Evolutionary conservation across 208 protist species (phyloP).

Genomic region (Lotmaria passim): DNA sequence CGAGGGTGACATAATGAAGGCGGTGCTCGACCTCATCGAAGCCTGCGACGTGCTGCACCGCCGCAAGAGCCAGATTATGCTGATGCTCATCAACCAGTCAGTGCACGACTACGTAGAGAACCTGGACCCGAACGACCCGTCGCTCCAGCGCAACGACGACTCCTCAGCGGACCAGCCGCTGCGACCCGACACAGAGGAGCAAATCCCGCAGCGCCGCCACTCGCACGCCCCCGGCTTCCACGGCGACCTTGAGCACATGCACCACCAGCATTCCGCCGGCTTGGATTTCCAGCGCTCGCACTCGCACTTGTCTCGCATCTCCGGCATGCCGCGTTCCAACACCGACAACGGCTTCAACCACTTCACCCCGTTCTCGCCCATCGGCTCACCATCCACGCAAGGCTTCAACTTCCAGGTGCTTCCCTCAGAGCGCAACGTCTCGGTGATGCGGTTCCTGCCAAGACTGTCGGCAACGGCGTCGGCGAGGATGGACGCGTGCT

Average conservation of each 20-base stretch:
- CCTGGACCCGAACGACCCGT: constrained; percentile 7
- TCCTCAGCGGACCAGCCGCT: constrained; percentile 6
- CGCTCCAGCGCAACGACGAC: constrained; percentile 2
- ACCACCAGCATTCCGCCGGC: constrained; percentile 11
- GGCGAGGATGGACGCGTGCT: constrained; percentile 1
- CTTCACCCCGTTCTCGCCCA: constrained; percentile 3
- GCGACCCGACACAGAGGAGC: neutral
- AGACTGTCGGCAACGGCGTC: neutral
- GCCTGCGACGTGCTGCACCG: constrained; percentile 61
- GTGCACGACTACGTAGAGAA: constrained; percentile 40
- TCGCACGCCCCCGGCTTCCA: neutral
- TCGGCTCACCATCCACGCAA: constrained; percentile 25
- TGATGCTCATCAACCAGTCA: constrained; percentile 69
- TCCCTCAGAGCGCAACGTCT: constrained; percentile 48
- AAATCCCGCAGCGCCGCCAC: neutral
- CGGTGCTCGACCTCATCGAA: constrained; percentile 71
- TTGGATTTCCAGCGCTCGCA: constrained; percentile 3
- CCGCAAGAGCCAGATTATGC: constrained; percentile 85
- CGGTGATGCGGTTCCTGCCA: constrained; percentile 43
- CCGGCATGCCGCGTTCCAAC: constrained; percentile 8
- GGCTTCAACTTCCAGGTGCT: constrained; percentile 44
- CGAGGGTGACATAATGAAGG: constrained; percentile 75
- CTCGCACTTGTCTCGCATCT: neutral
- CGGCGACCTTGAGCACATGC: constrained; percentile 11
- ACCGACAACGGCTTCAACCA: constrained; percentile 27